phyloP scores from a whole-genome alignment of 148 eudicot species.

The Diospyros lotus region DNA sequence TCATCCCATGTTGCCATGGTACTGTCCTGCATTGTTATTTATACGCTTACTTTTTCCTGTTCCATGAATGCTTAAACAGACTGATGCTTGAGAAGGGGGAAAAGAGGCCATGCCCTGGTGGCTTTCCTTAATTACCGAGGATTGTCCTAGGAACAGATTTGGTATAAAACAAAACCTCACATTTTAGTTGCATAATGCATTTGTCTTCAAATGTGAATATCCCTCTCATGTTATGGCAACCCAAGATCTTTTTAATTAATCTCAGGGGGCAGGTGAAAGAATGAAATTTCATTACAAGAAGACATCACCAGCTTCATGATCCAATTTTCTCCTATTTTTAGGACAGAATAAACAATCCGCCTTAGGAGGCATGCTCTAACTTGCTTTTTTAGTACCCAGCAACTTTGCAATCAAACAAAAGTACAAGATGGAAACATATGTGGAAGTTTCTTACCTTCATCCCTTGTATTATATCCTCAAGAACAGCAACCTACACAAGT shows the following conservation, averaged over 20 bases:
- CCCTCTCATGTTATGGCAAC: neutral
- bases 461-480: slow-evolving; percentile 79
- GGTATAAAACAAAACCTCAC: neutral
- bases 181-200: neutral
- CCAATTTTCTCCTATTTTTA: too few species aligned
- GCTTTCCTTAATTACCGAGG: too few species aligned
- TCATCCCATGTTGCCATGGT: slow-evolving; percentile 59
- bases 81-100: neutral
- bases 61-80: neutral
- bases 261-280: neutral
- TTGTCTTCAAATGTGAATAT: neutral
- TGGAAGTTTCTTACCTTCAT: slow-evolving; percentile 64
- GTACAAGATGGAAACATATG: neutral
- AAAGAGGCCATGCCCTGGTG: neutral
- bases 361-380: neutral
- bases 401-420: neutral
- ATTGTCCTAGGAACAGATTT: neutral
- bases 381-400: neutral
- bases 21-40: slow-evolving; percentile 47
- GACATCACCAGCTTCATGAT: too few species aligned
- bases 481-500: slow-evolving; percentile 63
- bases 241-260: neutral
- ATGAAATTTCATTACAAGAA: neutral
- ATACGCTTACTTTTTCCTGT: neutral
- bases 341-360: too few species aligned